Base-by-base conservation (phyloP, 495 filamentous ascomycete genomes). In the Penicillium tannophilum region DNA sequence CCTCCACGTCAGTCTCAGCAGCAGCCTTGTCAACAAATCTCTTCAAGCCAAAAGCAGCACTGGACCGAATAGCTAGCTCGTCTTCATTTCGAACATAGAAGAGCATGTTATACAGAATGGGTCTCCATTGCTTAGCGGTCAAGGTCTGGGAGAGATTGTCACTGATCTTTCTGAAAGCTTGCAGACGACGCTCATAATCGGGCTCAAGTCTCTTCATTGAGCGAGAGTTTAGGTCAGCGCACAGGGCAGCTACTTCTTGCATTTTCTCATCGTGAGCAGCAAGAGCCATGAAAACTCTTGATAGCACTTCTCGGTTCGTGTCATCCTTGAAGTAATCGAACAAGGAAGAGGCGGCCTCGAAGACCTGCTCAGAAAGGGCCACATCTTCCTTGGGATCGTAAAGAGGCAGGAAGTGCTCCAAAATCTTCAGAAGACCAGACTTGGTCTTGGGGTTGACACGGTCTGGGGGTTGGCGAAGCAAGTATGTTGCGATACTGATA, bases 281-380 rank as follows among this genome's bases (percentile, higher is more conserved):
- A 61, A 95, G 85, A 28, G 87, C 87, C 24, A 73, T 71, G 19
- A 97, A 73, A 12, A 97, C 88, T 52, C 83, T 77, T 23, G 88
- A 87, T 23, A 98, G 72, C 0, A 87, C 79, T 56, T 86, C 76
- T 55, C 94, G 81, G 65, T 89, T 93, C 26, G 76, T 66, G 42
- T 87, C 84, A 66, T 96, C 92, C 62, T 85, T 88, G 79, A 96
- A 95, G 70, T 87, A 95, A 42, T 89, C 88, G 56, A 95, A 97
- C 46, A 96, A 77, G 0, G 90, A 86, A 11, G 86, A 84, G 4
- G 91, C 72, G 0, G 87, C 90, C 67, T 75, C 84, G 79, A 64
- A 94, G 50, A 61, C 80, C 7, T 73, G 67, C 35, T 87, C 76
- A 54, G 70, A 68, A 42, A 79, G 72, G 54, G 65, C 63, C 14